These are phyloP conservation scores for Caryopteris hybrid DNA, from an alignment of 305 asterid species.

Conservation along the genomic window DNA sequence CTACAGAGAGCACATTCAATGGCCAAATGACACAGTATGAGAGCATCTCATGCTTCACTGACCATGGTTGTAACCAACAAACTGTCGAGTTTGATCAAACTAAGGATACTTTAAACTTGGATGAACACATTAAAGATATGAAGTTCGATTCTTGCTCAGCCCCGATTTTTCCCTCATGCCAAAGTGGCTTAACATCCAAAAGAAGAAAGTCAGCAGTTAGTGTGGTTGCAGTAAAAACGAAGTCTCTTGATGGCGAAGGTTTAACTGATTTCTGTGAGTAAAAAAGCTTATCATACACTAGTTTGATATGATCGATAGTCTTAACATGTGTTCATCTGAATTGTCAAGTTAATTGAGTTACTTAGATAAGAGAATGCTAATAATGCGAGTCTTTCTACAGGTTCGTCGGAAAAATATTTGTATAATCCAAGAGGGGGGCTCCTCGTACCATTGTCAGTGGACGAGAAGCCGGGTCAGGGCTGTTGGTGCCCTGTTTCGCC, in stretches of 20 bases:
- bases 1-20: conserved; percentile 18
- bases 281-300: no score
- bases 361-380: neutral
- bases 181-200: conserved; percentile 12
- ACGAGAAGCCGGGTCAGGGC: conserved; percentile 42
- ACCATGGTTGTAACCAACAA: conserved; percentile 2
- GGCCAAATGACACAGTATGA: conserved; percentile 21
- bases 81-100: conserved; percentile 8
- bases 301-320: no score
- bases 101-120: neutral
- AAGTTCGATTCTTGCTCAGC: neutral
- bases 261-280: conserved; percentile 37
- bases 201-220: conserved; percentile 26
- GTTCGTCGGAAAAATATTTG: conserved; percentile 40
- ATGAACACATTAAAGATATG: neutral
- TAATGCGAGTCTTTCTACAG: conserved; percentile 18
- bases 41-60: conserved; percentile 1
- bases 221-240: conserved; percentile 24
- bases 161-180: no score
- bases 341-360: neutral
- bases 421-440: conserved; percentile 56
- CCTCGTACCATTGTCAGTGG: conserved; percentile 37
- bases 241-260: conserved; percentile 21
- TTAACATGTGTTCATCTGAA: no score
- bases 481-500: conserved; percentile 67